Evolutionary conservation across 306 rosid genomes (phyloP).

Genomic region (Cucurbita argyrosperma): DNA sequence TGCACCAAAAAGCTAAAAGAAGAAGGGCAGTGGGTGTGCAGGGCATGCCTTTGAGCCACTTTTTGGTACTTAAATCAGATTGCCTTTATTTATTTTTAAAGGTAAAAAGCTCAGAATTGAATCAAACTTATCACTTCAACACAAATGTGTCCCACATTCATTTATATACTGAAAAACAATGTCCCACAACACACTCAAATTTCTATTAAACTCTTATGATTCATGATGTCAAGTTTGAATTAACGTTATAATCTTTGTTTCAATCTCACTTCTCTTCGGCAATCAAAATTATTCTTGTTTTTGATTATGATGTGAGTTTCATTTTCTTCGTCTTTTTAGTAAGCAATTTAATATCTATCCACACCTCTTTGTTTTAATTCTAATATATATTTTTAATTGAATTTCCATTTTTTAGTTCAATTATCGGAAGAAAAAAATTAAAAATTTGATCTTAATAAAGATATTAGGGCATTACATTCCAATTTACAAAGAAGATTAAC

Average conservation of each 20-base stretch:
- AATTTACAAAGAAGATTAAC: no score
- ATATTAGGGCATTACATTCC: no score
- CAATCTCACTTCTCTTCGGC: neutral
- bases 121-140: conserved; percentile 2
- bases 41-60: neutral
- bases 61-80: neutral
- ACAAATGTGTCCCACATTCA: neutral
- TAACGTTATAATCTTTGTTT: neutral
- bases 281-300: no score
- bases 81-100: neutral
- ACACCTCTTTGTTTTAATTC: no score
- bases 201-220: neutral
- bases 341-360: no score
- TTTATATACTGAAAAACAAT: neutral
- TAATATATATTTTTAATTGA: no score
- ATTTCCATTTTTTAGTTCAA: no score
- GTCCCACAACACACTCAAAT: neutral
- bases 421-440: no score
- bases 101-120: neutral
- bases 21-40: neutral
- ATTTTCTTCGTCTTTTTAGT: no score
- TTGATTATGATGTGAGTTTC: no score
- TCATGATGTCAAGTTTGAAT: neutral
- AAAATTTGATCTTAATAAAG: no score
- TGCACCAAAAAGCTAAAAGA: neutral